Conservation (phyloP, 192 early-diverging fungal genomes). For the Dissophora globulifera region DNA sequence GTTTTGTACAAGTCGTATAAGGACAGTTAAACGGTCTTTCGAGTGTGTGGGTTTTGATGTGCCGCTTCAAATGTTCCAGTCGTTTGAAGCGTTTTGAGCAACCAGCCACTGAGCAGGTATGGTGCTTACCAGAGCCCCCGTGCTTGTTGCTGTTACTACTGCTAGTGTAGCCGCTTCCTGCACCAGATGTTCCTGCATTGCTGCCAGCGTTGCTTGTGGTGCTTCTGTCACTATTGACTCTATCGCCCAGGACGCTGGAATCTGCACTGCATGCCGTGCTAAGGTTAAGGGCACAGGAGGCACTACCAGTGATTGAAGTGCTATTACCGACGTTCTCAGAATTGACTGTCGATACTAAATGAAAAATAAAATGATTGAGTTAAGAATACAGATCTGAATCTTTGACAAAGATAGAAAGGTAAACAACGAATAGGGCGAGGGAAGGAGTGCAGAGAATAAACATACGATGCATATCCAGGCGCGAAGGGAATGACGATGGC, state of each 20-base stretch:
- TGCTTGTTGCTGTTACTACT: constrained; percentile 32
- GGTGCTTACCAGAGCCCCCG: constrained; percentile 55
- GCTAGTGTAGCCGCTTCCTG: constrained; percentile 13
- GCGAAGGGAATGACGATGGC: neutral
- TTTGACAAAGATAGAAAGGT: neutral
- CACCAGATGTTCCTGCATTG: constrained; percentile 16
- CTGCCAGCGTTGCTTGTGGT: neutral
- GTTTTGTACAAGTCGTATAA: constrained; percentile 57
- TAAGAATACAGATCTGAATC: too few relatives aligned
- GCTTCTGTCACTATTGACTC: neutral
- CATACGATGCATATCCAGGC: neutral
- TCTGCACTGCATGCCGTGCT: too few relatives aligned
- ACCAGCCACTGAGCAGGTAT: constrained; percentile 58
- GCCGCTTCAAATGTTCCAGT: constrained; percentile 67
- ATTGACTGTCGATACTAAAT: constrained; percentile 12
- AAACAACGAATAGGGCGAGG: too few relatives aligned
- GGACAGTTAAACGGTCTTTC: constrained; percentile 68
- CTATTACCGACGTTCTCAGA: constrained; percentile 6
- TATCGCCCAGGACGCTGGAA: too few relatives aligned
- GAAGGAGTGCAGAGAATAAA: neutral
- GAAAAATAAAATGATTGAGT: too few relatives aligned
- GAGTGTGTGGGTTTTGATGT: constrained; percentile 67
- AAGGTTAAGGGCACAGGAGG: too few relatives aligned
- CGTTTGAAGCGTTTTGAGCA: constrained; percentile 67
- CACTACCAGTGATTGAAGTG: neutral